Base-by-base conservation (phyloP, 2,329 filamentous ascomycete species). In the Trichocomaceae sp. region DNA sequence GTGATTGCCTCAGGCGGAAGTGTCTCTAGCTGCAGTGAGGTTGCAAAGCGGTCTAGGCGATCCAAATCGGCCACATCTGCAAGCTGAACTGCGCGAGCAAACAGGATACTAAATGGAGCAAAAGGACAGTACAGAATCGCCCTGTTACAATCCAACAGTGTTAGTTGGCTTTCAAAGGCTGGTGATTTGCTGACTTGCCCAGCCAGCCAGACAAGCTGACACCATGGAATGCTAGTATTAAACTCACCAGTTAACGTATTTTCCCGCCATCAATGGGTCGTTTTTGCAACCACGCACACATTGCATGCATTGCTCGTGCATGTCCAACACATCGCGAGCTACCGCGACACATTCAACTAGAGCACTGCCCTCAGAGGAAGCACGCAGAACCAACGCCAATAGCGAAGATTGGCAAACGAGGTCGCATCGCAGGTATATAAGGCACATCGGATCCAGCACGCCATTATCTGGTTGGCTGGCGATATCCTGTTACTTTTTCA, bases 41-140 rank as follows among this genome's bases (percentile, higher is more conserved):
- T 15, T 6, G 48, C 33, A 17, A 50, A 53, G 15, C 20, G 22
- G 33, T 53, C 45, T 33, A 53, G 15, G 19, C 51, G 44, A 23
- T 53, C 44, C 9, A 53, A 20, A 23, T 53, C 51, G n/a, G 31
- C 44, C 8, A 42, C 19, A 31, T 53, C 51, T 42, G 19, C 12
- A n/a, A 53, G 35, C 23, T 53, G 51, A 19, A 53, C 44, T 47
- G 51, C 51, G 31, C 46, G 51, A 29, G 51, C 41, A 37, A 53
- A 53, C 5, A 53, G 44, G 22, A 53, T 53, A 19, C 51, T 53
- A 10, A 53, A 53, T n/a, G n/a, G n/a, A n/a, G n/a, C n/a, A n/a
- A n/a, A n/a, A n/a, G n/a, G n/a, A n/a, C n/a, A n/a, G n/a, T n/a
- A n/a, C n/a, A n/a, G n/a, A n/a, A n/a, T n/a, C n/a, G n/a, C n/a